A percentile compares a stretch with the other conserved stretches of the same genome.
phyloP scores from a whole-genome alignment of 2,329 filamentous ascomycete species.

The Chaetothyriales sp. region DNA sequence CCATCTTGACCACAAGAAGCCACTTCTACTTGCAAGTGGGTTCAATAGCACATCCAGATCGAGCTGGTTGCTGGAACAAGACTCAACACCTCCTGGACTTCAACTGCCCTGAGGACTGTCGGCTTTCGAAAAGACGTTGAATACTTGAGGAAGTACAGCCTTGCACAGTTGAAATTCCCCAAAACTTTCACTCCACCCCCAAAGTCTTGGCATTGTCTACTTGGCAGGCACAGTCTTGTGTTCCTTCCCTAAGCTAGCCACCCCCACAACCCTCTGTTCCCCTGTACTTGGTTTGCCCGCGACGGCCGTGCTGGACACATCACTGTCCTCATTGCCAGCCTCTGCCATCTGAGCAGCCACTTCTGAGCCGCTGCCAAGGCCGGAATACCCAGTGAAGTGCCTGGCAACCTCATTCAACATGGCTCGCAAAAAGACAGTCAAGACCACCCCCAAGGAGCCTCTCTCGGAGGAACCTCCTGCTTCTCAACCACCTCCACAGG shows the following conservation, averaged over 20 bases:
- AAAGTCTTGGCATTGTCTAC: not conserved
- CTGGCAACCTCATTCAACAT: not conserved
- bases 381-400: not conserved
- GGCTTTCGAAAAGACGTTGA: not conserved
- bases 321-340: not conserved
- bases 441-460: not conserved
- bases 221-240: not conserved
- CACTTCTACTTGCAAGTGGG: not conserved
- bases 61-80: not conserved
- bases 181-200: not conserved
- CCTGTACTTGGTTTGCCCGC: not conserved
- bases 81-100: not conserved
- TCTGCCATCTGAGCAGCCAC: not conserved
- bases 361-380: not conserved
- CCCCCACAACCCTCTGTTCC: not conserved
- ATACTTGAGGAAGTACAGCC: not conserved
- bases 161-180: not conserved
- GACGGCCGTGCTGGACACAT: not conserved
- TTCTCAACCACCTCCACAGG: not conserved
- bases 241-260: not conserved
- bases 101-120: not conserved
- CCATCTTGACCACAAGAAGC: conserved; percentile 46
- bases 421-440: conserved; percentile 1
- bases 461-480: not conserved
- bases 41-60: not conserved